These are phyloP conservation scores for Paracorniculantispora psalliotae DNA, from an alignment of 2,329 filamentous ascomycete genomes.

Conservation along the genomic window DNA sequence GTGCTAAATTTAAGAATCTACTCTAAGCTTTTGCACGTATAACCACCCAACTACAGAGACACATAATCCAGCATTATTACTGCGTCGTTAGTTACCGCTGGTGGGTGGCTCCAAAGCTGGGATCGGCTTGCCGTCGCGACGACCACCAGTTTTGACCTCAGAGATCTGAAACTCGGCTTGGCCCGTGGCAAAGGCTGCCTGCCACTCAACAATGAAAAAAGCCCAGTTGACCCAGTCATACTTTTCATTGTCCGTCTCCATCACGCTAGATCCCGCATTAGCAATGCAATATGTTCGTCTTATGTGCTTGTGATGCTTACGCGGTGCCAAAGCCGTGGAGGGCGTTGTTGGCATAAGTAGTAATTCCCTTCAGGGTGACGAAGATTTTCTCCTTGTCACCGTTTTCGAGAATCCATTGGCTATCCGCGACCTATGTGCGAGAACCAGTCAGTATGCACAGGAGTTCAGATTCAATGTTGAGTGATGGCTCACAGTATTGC, in stretches of 20 bases:
- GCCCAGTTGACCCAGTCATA: constrained; percentile 7
- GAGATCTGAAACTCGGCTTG: not conserved
- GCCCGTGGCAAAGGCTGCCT: not conserved
- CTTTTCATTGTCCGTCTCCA: not conserved
- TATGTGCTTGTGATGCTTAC: not conserved
- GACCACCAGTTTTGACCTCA: not conserved
- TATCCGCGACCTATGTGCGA: not conserved
- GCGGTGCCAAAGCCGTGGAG: not conserved
- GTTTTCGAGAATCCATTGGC: constrained; percentile 2
- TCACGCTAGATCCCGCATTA: not conserved
- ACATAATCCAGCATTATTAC: no score
- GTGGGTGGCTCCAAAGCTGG: not conserved
- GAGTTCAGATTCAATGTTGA: not conserved
- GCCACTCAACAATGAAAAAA: constrained; percentile 1
- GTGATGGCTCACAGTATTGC: not conserved
- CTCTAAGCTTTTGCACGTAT: no score
- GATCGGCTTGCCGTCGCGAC: constrained; percentile 1
- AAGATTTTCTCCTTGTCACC: constrained; percentile 3
- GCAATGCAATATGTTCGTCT: not conserved
- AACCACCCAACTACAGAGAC: no score
- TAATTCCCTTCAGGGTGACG: not conserved
- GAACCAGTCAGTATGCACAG: not conserved
- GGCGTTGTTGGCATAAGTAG: not conserved
- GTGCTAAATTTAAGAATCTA: no score
- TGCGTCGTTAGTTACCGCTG: not conserved